A percentile compares a stretch with the other conserved stretches of the same genome.
Evolutionary conservation across 2,329 filamentous ascomycete species (phyloP).

Genomic region (Ambrosiella beaveri): DNA sequence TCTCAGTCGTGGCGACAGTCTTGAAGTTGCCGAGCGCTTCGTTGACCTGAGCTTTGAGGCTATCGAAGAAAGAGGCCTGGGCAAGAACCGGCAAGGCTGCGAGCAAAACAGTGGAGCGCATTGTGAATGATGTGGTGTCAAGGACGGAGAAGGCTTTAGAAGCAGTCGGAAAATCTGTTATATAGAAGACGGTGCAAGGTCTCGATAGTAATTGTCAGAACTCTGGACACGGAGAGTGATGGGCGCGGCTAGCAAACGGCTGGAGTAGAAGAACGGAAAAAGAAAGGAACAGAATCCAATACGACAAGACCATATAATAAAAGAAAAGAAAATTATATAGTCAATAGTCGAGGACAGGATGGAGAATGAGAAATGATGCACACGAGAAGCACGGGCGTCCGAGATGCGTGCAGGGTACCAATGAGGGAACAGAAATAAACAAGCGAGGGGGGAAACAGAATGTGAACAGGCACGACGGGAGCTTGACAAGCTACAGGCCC

Average conservation of each 20-base stretch:
- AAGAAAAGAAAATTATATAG: conserved; percentile 1
- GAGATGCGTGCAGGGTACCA: background rate
- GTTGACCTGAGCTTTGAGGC: conserved; percentile 47
- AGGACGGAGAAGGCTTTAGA: background rate
- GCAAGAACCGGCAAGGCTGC: conserved; percentile 36
- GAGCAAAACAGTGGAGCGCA: conserved; percentile 39
- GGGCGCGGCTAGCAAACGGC: background rate
- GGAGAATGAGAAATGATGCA: background rate
- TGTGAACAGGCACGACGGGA: background rate
- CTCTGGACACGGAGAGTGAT: background rate
- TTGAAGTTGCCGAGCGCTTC: conserved; percentile 43
- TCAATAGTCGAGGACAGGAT: background rate
- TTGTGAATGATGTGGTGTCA: conserved; percentile 20
- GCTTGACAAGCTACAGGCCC: background rate
- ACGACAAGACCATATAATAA: background rate
- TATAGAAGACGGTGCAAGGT: background rate
- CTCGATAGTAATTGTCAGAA: background rate
- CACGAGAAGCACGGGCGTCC: background rate
- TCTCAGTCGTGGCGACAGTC: conserved; percentile 25
- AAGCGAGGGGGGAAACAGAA: background rate
- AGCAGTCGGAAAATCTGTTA: background rate
- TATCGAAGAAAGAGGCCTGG: conserved; percentile 33
- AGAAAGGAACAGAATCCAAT: conserved; percentile 1
- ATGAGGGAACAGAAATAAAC: background rate
- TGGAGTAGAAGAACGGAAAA: background rate